Evolutionary conservation across 352 stramenopile genomes (phyloP), one percentile per base, ranked within the genome.

Genomic region (Blastocystis sp.): DNA sequence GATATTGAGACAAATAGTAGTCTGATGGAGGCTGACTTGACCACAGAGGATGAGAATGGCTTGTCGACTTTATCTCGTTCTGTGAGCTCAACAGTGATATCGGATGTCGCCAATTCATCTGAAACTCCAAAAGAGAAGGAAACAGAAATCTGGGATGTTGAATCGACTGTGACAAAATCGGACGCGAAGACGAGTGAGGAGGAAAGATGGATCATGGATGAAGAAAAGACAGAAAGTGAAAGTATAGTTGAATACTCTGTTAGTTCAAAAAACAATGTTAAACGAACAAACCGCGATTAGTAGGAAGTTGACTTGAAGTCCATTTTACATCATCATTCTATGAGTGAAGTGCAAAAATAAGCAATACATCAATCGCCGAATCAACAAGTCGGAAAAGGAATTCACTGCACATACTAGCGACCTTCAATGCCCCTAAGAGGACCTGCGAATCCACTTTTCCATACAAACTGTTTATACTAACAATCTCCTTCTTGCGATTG

Each of bases 251-350:
- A 56, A 11, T 34, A 26, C 18, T 30, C 8, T 62, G 18, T 81
- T 26, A 16, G 37, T 41, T 18, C 59, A 65, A 64, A 24, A 81
- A 81, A 81, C 37, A 64, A 62, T n/a, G 41, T 45, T 63, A 81
- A 81, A 81, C 69, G 34, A 81, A 81, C 41, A 81, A 41, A 63
- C 69, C 69, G 13, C 69, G 69, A 62, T 62, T 63, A 43, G 69
- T 39, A 8, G 69, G 69, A 9, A 81, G 37, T 13, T 65, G 20
- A 50, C 50, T 65, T 16, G 7, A 62, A 8, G 69, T 65, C 69
- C 69, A 81, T 6, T 62, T 41, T 3, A 16, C 6, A 34, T 81
- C 69, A 5, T 62, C 69, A 20, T 81, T 62, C 69, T 81, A 81
- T 26, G 11, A 11, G 13, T 81, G 16, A 81, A 6, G 6, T 8